Conservation (phyloP, 345 rosid genomes). For the Aethionema arabicum region DNA sequence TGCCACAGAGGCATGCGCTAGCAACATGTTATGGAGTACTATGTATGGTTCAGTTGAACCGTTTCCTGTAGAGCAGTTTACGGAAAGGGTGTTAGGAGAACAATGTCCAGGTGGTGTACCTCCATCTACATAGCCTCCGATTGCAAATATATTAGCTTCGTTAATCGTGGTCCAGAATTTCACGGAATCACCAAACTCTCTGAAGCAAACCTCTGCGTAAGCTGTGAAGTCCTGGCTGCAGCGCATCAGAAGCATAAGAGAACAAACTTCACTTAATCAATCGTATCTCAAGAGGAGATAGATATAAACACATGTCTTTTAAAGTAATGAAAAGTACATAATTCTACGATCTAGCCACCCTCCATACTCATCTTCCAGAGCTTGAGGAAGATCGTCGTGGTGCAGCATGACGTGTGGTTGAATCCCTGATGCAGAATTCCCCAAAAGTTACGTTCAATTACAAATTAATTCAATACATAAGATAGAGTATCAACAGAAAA, state of each 20-base stretch:
- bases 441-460: too few species aligned
- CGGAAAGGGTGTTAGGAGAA: not conserved
- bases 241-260: not conserved
- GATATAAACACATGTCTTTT: too few species aligned
- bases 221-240: conserved; percentile 15
- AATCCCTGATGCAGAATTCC: too few species aligned
- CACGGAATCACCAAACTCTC: conserved; percentile 64
- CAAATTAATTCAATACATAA: too few species aligned
- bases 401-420: too few species aligned
- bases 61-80: conserved; percentile 43
- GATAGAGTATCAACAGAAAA: too few species aligned
- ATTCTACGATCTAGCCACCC: too few species aligned
- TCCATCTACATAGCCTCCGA: conserved; percentile 41
- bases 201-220: conserved; percentile 40
- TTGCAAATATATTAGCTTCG: conserved; percentile 52
- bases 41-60: conserved; percentile 59
- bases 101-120: conserved; percentile 27
- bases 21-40: conserved; percentile 49
- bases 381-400: too few species aligned
- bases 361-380: too few species aligned
- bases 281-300: too few species aligned
- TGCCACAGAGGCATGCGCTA: conserved; percentile 63
- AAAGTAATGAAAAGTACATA: too few species aligned
- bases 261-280: too few species aligned
- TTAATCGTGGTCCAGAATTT: conserved; percentile 60